Evolutionary conservation across 495 filamentous ascomycete genomes (phyloP).

Genomic region (Lineolata rhizophorae): DNA sequence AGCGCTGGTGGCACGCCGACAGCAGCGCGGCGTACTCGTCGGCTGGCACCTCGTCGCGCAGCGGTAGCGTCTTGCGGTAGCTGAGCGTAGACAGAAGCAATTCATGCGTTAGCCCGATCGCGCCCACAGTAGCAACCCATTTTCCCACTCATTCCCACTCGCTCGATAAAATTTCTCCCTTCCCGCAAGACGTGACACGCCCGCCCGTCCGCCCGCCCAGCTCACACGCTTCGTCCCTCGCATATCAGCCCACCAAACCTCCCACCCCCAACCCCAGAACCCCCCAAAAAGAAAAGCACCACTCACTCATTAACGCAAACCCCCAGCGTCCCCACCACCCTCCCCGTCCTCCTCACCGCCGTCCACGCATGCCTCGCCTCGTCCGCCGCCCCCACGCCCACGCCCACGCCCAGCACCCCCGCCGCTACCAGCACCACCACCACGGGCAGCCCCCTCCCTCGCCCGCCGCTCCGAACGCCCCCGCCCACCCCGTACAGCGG

Average conservation of each 20-base stretch:
- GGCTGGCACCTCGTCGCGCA: conserved; percentile 46
- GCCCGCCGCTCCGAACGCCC: no score
- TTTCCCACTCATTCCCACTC: no score
- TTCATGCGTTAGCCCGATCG: no score
- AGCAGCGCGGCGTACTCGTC: conserved; percentile 44
- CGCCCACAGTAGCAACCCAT: no score
- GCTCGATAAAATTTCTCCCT: background rate
- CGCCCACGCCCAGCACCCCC: conserved; percentile 32
- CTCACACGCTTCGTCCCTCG: conserved; percentile 1
- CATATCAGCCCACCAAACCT: conserved; percentile 4
- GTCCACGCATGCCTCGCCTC: conserved; percentile 49
- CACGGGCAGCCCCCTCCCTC: no score
- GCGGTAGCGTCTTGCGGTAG: conserved; percentile 43
- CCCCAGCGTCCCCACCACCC: conserved; percentile 54
- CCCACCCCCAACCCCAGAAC: background rate
- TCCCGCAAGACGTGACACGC: no score
- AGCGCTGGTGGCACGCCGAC: conserved; percentile 75
- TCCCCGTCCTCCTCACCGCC: conserved; percentile 52
- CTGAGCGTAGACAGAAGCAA: no score
- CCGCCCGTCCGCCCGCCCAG: no score
- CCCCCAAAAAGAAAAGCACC: background rate
- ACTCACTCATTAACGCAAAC: conserved; percentile 83
- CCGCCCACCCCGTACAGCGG: no score
- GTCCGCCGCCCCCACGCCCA: conserved; percentile 37
- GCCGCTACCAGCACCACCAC: no score